Conservation (phyloP, 2,329 filamentous ascomycete species). For the Orbilia oligospora region DNA sequence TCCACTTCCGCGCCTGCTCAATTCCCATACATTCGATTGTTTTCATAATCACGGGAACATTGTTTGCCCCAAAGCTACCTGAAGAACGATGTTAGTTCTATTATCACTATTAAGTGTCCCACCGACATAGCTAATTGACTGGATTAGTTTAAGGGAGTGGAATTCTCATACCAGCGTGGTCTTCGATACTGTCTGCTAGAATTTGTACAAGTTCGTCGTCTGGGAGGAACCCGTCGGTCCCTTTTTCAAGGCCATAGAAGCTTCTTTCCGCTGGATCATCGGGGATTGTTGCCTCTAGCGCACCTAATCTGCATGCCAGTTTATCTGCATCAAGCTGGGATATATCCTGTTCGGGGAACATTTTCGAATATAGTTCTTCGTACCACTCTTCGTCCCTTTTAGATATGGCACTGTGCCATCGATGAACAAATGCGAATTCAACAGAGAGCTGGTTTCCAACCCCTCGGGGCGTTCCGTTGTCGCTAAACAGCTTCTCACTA, state of each 20-base stretch:
- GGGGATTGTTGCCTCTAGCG: slow-evolving; percentile 75
- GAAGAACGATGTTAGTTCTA: neutral
- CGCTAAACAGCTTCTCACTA: slow-evolving; percentile 61
- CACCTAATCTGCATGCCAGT: slow-evolving; percentile 75
- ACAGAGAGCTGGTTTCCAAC: slow-evolving; percentile 87
- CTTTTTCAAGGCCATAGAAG: slow-evolving; percentile 76
- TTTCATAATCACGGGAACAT: slow-evolving; percentile 80
- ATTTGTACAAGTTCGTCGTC: slow-evolving; percentile 84
- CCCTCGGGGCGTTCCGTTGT: slow-evolving; percentile 69
- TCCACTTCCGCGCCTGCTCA: slow-evolving; percentile 81
- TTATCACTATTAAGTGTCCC: neutral
- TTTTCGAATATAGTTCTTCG: slow-evolving; percentile 75
- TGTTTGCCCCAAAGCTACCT: slow-evolving; percentile 78
- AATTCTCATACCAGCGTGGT: slow-evolving; percentile 73
- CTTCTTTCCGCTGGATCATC: slow-evolving; percentile 78
- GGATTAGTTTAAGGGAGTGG: neutral
- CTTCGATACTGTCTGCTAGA: slow-evolving; percentile 78
- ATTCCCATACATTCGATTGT: slow-evolving; percentile 86
- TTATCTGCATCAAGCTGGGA: slow-evolving; percentile 72
- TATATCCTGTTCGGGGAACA: slow-evolving; percentile 69
- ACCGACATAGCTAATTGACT: neutral
- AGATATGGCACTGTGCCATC: slow-evolving; percentile 86
- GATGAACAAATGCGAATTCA: slow-evolving; percentile 90
- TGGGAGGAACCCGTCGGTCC: slow-evolving; percentile 76
- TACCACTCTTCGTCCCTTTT: slow-evolving; percentile 82